Base-by-base conservation (phyloP, 129 eudicot genomes). In the Centaurea solstitialis region DNA sequence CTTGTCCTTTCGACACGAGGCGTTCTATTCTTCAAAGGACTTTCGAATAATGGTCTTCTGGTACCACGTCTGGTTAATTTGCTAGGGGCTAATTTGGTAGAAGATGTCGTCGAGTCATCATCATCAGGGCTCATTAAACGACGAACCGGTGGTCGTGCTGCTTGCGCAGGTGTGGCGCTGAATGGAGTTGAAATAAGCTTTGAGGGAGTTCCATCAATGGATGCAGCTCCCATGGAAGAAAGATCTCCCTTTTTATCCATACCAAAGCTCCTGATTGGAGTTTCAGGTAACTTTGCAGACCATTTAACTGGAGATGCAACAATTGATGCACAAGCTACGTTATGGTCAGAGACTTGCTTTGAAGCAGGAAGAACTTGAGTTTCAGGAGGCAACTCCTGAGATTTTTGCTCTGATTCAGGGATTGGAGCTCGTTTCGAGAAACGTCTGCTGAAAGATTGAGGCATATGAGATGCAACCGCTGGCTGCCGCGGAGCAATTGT, bases 131-230 rank as follows among this genome's bases (percentile, higher is more conserved):
- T 90, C 91, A 87, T 91, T 43, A 80, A 72, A 47, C 90, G 22
- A 74, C 92, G 87, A 68, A 87, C 87, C 5, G 85, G 87, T 11
- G 92, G 76, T 9, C 61, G 85, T 8, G 89, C 68, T 23, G 73
- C 79, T 68, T 82, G 85, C 20, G 81, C 79, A 38, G 97, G 98
- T 71, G 97, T 92, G 45, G 89, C 85, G 83, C 84, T 86, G 85
- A 78, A 82, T n/a, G 97, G 98, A 76, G 93, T 91, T 8, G 80
- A 88, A 22, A 74, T 68, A 10, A 59, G 68, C 74, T 83, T 83
- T 0, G 73, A 87, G 38, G 90, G 91, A 71, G 93, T 93, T 72
- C 75, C 84, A 37, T 78, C 81, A 11, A 74, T 43, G 59, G 67
- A 6, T 68, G 73, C 13, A 64, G 79, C 43, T 68, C 9, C 73